Evolutionary conservation across 495 filamentous ascomycete species (phyloP).

Genomic region (Trichoderma asperelloides): DNA sequence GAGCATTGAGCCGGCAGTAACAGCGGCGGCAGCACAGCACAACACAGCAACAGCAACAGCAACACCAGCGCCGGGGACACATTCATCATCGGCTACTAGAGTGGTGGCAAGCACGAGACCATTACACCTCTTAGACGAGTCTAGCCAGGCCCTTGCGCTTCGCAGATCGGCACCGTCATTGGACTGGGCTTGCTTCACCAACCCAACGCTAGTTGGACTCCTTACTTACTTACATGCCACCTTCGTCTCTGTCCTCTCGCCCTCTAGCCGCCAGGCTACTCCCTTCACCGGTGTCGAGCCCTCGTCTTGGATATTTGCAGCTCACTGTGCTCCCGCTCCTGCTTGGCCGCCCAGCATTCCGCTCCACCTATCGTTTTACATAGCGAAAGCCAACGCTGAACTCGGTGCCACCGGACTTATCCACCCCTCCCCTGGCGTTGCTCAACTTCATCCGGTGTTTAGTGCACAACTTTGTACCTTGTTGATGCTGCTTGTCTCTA

Average conservation of each 20-base stretch:
- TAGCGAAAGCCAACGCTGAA: background rate
- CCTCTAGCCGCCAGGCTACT: background rate
- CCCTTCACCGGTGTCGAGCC: background rate
- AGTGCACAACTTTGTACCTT: slow-evolving; percentile 7
- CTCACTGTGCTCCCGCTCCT: background rate
- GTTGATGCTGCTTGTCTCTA: background rate
- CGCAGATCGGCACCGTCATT: background rate
- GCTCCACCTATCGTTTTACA: slow-evolving; percentile 4
- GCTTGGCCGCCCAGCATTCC: background rate
- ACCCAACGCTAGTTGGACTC: background rate
- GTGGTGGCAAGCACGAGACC: slow-evolving; percentile 7
- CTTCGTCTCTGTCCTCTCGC: background rate
- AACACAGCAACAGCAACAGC: slow-evolving; percentile 1
- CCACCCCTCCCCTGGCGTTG: slow-evolving; percentile 8
- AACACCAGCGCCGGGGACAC: background rate
- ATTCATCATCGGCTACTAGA: background rate
- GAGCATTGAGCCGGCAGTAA: slow-evolving; percentile 1
- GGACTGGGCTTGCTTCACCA: background rate
- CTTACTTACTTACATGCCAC: slow-evolving; percentile 5
- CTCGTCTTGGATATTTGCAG: background rate
- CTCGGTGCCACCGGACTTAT: background rate
- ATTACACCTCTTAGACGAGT: background rate
- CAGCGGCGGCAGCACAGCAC: background rate
- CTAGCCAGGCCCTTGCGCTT: background rate
- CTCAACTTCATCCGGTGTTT: slow-evolving; percentile 2